Evolutionary conservation across 1,284 basidiomycete species (phyloP).

Genomic region (Austroboletus rostrupii): DNA sequence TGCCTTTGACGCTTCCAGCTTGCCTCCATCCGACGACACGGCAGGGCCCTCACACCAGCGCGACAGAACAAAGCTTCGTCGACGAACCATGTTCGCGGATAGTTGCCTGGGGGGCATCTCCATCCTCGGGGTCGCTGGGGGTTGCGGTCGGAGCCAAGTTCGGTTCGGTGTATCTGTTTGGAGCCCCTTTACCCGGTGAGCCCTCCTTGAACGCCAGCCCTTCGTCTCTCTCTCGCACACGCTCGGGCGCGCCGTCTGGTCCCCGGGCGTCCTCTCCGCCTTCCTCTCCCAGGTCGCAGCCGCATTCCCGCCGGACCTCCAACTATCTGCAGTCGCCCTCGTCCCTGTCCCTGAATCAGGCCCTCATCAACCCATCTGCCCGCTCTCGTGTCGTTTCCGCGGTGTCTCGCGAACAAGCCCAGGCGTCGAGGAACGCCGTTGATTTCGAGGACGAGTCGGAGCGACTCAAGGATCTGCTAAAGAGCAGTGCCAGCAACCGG

Average conservation of each 20-base stretch:
- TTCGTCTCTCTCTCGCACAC: conserved; percentile 15
- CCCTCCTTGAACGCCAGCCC: conserved; percentile 4
- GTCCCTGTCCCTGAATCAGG: conserved; percentile 29
- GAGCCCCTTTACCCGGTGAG: conserved; percentile 20
- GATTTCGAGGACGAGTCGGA: conserved; percentile 77
- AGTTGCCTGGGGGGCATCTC: conserved; percentile 19
- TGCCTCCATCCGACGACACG: conserved; percentile 14
- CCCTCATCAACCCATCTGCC: conserved; percentile 28
- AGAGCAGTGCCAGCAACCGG: conserved; percentile 46
- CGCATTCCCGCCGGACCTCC: conserved; percentile 27
- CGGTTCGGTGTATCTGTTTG: conserved; percentile 38
- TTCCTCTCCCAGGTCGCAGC: conserved; percentile 30
- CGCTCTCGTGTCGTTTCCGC: conserved; percentile 59
- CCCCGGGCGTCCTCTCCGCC: conserved; percentile 33
- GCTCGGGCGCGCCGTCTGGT: conserved; percentile 17
- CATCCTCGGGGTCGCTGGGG: conserved; percentile 9
- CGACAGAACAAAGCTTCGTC: conserved; percentile 25
- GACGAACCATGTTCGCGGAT: conserved; percentile 20
- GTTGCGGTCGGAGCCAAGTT: conserved; percentile 33
- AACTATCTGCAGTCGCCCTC: conserved; percentile 31
- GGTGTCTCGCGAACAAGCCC: conserved; percentile 56
- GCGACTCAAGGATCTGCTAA: conserved; percentile 66
- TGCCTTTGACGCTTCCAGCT: conserved; percentile 25
- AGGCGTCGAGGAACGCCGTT: conserved; percentile 59
- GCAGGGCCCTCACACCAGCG: conserved; percentile 7